Evolutionary conservation across 495 filamentous ascomycete species (phyloP).

Genomic region (Tuber microsphaerosporum): DNA sequence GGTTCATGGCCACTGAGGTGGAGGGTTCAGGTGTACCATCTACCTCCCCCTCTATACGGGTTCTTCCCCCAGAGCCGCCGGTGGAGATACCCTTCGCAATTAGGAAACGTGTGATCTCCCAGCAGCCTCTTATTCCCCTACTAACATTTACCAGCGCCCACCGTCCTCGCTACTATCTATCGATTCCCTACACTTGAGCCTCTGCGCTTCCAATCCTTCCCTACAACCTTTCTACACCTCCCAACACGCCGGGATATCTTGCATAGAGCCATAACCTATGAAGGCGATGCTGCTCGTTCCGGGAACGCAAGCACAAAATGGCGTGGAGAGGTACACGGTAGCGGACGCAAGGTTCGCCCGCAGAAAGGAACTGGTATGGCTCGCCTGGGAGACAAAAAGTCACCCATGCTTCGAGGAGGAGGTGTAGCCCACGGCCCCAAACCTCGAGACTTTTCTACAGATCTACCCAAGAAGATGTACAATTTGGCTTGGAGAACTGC

Average conservation of each 20-base stretch:
- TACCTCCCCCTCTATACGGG: constrained; percentile 9
- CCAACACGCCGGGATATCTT: constrained; percentile 87
- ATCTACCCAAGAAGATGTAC: constrained; percentile 81
- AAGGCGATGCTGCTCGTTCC: constrained; percentile 79
- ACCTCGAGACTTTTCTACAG: constrained; percentile 78
- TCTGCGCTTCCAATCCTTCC: constrained; percentile 67
- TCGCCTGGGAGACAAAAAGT: constrained; percentile 70
- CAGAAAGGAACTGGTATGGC: constrained; percentile 83
- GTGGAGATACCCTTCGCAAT: constrained; percentile 30
- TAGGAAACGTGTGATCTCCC: constrained; percentile 22
- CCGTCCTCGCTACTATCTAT: constrained; percentile 76
- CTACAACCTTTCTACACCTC: constrained; percentile 69
- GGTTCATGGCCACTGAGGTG: constrained; percentile 76
- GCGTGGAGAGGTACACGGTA: constrained; percentile 75
- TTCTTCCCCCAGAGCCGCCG: constrained; percentile 22
- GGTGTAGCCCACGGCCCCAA: constrained; percentile 81
- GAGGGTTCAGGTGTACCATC: constrained; percentile 34
- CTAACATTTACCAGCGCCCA: constrained; percentile 46
- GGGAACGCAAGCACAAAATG: constrained; percentile 82
- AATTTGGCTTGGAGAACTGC: constrained; percentile 94
- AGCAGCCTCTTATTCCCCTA: not conserved
- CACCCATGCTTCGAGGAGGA: constrained; percentile 76
- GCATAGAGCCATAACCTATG: constrained; percentile 85
- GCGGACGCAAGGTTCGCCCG: constrained; percentile 62
- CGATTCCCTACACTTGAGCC: constrained; percentile 86